These are phyloP conservation scores for Xylaria digitata DNA, from an alignment of 2,329 filamentous ascomycete species.

Conservation along the genomic window DNA sequence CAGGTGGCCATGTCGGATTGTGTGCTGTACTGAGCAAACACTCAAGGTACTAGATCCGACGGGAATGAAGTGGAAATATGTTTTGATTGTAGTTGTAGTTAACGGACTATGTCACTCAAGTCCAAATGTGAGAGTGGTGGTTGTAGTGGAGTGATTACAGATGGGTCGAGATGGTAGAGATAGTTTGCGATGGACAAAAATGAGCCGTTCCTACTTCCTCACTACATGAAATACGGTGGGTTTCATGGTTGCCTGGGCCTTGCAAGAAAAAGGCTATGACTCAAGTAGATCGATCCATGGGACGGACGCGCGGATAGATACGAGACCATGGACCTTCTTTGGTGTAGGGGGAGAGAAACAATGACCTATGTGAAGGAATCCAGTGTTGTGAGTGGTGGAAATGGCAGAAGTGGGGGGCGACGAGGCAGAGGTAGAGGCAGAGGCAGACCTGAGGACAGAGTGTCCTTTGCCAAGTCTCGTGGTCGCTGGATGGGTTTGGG, in stretches of 20 bases:
- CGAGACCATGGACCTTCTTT: too few relatives aligned
- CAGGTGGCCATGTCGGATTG: conserved; percentile 55
- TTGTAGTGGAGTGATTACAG: too few relatives aligned
- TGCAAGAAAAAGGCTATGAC: conserved; percentile 36
- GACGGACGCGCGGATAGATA: not conserved
- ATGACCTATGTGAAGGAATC: conserved; percentile 3
- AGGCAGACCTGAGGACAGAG: conserved; percentile 39
- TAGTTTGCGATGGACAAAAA: not conserved
- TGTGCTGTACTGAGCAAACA: too few relatives aligned
- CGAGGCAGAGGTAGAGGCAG: not conserved
- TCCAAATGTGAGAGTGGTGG: too few relatives aligned
- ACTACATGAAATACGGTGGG: conserved; percentile 50
- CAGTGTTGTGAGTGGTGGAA: not conserved
- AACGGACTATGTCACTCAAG: too few relatives aligned
- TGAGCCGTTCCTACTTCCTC: conserved; percentile 54
- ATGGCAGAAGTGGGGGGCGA: conserved; percentile 4
- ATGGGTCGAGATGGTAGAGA: too few relatives aligned
- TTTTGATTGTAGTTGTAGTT: too few relatives aligned
- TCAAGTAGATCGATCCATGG: conserved; percentile 20
- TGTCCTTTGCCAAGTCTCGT: conserved; percentile 38
- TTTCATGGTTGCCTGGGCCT: conserved; percentile 37
- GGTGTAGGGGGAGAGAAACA: too few relatives aligned
- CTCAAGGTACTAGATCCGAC: too few relatives aligned
- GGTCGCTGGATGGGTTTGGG: not conserved
- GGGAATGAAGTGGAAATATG: too few relatives aligned